Evolutionary conservation across 2,329 filamentous ascomycete species (phyloP), one percentile per base, ranked within the genome.

Genomic region (Neofusicoccum cordaticola): DNA sequence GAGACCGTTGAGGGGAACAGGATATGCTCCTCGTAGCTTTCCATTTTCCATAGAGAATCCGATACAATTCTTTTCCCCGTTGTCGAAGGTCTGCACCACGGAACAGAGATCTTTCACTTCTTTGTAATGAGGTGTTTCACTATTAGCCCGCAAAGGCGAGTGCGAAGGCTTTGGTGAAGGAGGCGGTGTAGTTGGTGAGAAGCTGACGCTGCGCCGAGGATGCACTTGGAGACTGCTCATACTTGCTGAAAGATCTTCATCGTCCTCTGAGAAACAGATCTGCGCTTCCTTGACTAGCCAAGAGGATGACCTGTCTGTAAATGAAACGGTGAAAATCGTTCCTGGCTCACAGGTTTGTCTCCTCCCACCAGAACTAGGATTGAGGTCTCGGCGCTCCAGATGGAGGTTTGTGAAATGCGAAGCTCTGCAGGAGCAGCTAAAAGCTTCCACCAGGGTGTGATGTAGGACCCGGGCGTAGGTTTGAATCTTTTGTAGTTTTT

Each of bases 201-300:
- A 78, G 50, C 73, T 76, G 50, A 77, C 75, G 27, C 68, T 72
- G 56, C 75, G 76, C 12, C 48, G 31, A 6, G 48, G 39, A 17
- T 45, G 41, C 7, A 56, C 17, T 15, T 27, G 17, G 34, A 53
- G 48, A 13, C 19, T 45, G 17, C 6, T 34, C 44, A 51, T 50
- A 9, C 19, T 51, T n/a, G 66, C 62, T 35, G 51, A 53, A 8
- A 13, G 44, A 11, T 71, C 69, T 0, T 71, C 70, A 4, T 74
- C 72, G 0, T 69, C 67, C 35, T 77, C 71, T 35, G 72, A 72
- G 3, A 76, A 69, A 12, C 68, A 60, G 6, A 78, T 73, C 63
- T 74, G 71, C 11, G 75, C 74, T 37, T 74, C 71, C 68, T 76
- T 73, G 66, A 71, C 72, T 4, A 53, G 68, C 74, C 75, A 76